Evolutionary conservation across 768 basidiomycete species (phyloP), one percentile per base, ranked within the genome.

Genomic region (Paxillus rubicundulus): DNA sequence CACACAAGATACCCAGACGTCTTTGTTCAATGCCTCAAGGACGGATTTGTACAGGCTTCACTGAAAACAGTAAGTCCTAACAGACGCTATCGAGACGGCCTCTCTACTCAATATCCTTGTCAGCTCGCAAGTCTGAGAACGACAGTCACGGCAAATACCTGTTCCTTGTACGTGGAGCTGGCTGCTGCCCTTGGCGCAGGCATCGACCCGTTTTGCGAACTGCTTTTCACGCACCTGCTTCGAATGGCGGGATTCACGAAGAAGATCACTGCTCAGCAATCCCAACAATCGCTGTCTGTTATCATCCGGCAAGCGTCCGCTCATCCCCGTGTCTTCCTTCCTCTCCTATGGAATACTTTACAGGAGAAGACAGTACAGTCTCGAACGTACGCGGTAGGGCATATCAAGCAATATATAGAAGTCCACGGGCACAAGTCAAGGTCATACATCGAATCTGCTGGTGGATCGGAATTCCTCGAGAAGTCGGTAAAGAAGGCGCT

Each of bases 241-340:
- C 85, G 84, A 56, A 88, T 98, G 89, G 84, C 89, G 27, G 85
- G 84, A 8, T 85, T 90, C 49, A 98, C 95, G 30, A 99, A 99
- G 72, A 96, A 95, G 68, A 85, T 98, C 44, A 81, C 84, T 20
- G 92, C 89, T 4, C 86, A 92, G 50, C 87, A 87, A 53, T 90
- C 95, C 1, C 97, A 98, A 66, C 74, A 78, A 2, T 76, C 83
- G 1, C 79, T 91, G 9, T 76, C 78, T 2, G 70, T 76, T n/a
- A 74, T 98, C 53, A 81, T 98, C 17, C 75, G 75, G 1, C 70
- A 87, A 59, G 81, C 85, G 2, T 85, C 90, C 3, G 75, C 82
- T 43, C 87, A 85, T 55, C 85, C 93, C 9, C 83, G 86, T 27
- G 67, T 80, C 4, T 65, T 89, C 49, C 67, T 95, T 4, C 78